These are phyloP conservation scores for Coffea canephora DNA, from an alignment of 257 asterid genomes.

Conservation along the genomic window DNA sequence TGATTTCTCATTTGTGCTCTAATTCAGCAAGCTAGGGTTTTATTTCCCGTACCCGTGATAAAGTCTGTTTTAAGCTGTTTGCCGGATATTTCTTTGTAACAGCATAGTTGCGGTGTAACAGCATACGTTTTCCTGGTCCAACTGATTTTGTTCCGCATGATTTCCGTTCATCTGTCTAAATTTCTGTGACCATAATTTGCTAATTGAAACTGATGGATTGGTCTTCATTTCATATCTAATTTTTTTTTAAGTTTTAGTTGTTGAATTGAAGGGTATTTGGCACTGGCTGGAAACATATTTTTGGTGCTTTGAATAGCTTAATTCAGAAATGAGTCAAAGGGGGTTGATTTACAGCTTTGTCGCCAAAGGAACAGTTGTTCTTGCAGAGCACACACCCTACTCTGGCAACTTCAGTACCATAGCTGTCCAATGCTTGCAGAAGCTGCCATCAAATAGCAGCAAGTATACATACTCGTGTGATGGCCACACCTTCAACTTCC, in stretches of 20 bases:
- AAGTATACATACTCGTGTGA: slow-evolving; percentile 97
- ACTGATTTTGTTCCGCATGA: neutral
- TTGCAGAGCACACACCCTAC: slow-evolving; percentile 95
- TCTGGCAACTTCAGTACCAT: slow-evolving; percentile 98
- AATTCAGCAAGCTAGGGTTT: neutral
- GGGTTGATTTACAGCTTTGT: slow-evolving; percentile 98
- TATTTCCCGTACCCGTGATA: neutral
- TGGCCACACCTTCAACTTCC: slow-evolving; percentile 96
- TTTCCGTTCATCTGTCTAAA: neutral
- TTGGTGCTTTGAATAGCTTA: neutral
- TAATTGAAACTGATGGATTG: neutral
- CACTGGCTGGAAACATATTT: neutral
- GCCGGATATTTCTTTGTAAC: neutral
- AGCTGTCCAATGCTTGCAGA: slow-evolving; percentile 96
- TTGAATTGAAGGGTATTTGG: neutral
- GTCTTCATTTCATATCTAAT: too few relatives aligned
- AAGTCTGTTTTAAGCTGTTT: too few relatives aligned
- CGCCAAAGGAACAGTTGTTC: slow-evolving; percentile 91
- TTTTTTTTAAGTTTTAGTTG: neutral
- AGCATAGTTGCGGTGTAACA: neutral
- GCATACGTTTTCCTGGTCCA: neutral
- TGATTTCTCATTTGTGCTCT: neutral
- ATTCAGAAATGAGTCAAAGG: slow-evolving; percentile 64
- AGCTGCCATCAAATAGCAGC: slow-evolving; percentile 92
- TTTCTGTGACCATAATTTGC: too few relatives aligned